phyloP scores from a whole-genome alignment of 768 basidiomycete genomes.

The Mycena polygramma region DNA sequence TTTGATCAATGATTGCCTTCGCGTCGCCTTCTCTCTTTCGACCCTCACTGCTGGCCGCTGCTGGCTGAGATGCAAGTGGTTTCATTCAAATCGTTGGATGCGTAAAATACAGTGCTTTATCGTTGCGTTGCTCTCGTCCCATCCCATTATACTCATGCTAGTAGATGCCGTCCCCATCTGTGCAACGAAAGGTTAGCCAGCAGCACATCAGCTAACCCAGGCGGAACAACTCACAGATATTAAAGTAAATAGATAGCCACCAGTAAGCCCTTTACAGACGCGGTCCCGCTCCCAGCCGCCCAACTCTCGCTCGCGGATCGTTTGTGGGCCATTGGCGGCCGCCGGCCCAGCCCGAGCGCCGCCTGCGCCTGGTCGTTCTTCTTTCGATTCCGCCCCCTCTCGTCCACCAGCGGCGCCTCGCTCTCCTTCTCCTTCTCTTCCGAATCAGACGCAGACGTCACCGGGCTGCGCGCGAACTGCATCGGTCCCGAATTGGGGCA shows the following conservation, averaged over 20 bases:
- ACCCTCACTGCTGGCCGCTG: neutral
- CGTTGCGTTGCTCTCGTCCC: neutral
- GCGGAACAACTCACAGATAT: slow-evolving; percentile 33
- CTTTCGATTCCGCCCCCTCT: slow-evolving; percentile 27
- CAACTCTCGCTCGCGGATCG: slow-evolving; percentile 38
- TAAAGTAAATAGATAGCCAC: slow-evolving; percentile 23
- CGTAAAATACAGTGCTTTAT: slow-evolving; percentile 28
- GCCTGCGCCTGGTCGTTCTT: slow-evolving; percentile 33
- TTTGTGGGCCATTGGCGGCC: neutral
- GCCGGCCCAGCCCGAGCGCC: slow-evolving; percentile 32
- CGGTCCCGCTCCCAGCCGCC: slow-evolving; percentile 25
- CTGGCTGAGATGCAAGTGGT: neutral
- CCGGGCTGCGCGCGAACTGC: slow-evolving; percentile 6
- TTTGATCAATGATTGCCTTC: neutral
- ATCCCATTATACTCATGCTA: slow-evolving; percentile 24
- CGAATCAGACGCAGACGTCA: slow-evolving; percentile 25
- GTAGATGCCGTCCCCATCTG: slow-evolving; percentile 29
- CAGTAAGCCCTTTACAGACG: slow-evolving; percentile 23
- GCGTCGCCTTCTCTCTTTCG: neutral
- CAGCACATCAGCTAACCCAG: neutral
- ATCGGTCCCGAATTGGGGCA: slow-evolving; percentile 28
- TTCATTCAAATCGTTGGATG: slow-evolving; percentile 24
- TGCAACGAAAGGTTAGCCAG: slow-evolving; percentile 11
- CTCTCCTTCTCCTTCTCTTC: slow-evolving; percentile 28
- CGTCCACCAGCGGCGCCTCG: neutral